phyloP scores from a whole-genome alignment of 768 basidiomycete species.

The Termitomyces sp. region DNA sequence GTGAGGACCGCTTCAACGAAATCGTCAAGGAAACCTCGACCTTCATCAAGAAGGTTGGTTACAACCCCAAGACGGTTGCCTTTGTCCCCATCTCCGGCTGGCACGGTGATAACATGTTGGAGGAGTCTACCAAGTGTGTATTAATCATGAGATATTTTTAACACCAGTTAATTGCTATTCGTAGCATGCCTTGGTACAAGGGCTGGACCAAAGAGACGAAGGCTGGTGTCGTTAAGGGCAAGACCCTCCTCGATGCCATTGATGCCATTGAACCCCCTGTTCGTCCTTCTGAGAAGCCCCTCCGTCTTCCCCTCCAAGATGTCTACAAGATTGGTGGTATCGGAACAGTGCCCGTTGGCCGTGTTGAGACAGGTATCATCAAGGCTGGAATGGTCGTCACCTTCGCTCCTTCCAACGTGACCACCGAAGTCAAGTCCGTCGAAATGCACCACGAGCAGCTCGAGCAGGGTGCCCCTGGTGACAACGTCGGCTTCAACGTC shows the following conservation, averaged over 20 bases:
- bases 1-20: conserved; percentile 99
- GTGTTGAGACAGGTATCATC: conserved; percentile 99
- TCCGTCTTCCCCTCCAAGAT: conserved; percentile 99
- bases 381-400: conserved; percentile 99
- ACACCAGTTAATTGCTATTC: conserved; percentile 13
- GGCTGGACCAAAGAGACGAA: conserved; percentile 99
- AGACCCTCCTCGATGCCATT: conserved; percentile 99
- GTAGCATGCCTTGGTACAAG: conserved; percentile 99
- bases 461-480: conserved; percentile 90
- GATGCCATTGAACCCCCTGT: conserved; percentile 98
- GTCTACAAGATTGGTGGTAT: conserved; percentile 99
- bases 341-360: conserved; percentile 99
- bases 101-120: conserved; percentile 99
- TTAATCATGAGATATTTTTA: conserved; percentile 5
- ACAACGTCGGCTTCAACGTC: conserved; percentile 99
- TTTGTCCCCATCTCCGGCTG: conserved; percentile 99
- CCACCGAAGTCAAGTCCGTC: conserved; percentile 99
- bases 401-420: conserved; percentile 96
- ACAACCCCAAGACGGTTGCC: conserved; percentile 97
- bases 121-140: conserved; percentile 89
- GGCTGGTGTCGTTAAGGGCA: conserved; percentile 90
- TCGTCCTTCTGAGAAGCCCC: conserved; percentile 98
- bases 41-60: conserved; percentile 99
- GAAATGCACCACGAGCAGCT: conserved; percentile 99
- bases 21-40: conserved; percentile 96